These are phyloP conservation scores for Cubamyces lactineus DNA, from an alignment of 768 basidiomycete genomes.

Conservation along the genomic window DNA sequence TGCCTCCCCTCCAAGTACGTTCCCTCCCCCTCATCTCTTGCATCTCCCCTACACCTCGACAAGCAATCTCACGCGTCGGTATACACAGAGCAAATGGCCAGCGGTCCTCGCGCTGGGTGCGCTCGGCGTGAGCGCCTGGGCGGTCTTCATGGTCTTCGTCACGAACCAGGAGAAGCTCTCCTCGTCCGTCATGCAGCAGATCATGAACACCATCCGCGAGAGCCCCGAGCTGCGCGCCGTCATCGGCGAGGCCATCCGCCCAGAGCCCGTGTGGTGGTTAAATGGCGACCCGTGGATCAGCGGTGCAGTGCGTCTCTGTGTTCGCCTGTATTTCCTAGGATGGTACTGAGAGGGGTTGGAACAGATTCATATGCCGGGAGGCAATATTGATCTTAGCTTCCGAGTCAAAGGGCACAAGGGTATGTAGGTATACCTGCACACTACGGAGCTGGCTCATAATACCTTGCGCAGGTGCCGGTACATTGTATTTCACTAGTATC, in stretches of 20 bases:
- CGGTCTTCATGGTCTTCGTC: slow-evolving; percentile 65
- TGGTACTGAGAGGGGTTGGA: background rate
- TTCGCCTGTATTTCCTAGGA: background rate
- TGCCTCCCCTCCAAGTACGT: slow-evolving; percentile 47
- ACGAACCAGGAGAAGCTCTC: slow-evolving; percentile 80
- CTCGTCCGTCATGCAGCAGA: slow-evolving; percentile 70
- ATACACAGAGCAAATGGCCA: slow-evolving; percentile 55
- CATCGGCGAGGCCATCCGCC: slow-evolving; percentile 67
- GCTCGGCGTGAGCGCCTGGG: slow-evolving; percentile 66
- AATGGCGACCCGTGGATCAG: slow-evolving; percentile 75
- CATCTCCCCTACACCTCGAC: background rate
- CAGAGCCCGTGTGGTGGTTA: slow-evolving; percentile 72
- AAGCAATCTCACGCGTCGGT: background rate
- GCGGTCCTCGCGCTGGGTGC: slow-evolving; percentile 50
- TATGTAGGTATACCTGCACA: slow-evolving; percentile 29
- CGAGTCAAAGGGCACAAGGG: slow-evolving; percentile 74
- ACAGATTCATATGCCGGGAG: slow-evolving; percentile 74
- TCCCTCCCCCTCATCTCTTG: background rate
- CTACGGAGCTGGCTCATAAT: too few species aligned
- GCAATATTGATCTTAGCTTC: slow-evolving; percentile 79
- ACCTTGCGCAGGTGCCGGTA: slow-evolving; percentile 59
- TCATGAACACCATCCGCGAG: slow-evolving; percentile 62
- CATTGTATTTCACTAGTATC: slow-evolving; percentile 83
- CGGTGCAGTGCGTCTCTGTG: slow-evolving; percentile 58
- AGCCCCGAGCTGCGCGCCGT: slow-evolving; percentile 51